These are phyloP conservation scores for Sodiomyces alkalinus DNA, from an alignment of 2,329 filamentous ascomycete genomes.

Conservation along the genomic window DNA sequence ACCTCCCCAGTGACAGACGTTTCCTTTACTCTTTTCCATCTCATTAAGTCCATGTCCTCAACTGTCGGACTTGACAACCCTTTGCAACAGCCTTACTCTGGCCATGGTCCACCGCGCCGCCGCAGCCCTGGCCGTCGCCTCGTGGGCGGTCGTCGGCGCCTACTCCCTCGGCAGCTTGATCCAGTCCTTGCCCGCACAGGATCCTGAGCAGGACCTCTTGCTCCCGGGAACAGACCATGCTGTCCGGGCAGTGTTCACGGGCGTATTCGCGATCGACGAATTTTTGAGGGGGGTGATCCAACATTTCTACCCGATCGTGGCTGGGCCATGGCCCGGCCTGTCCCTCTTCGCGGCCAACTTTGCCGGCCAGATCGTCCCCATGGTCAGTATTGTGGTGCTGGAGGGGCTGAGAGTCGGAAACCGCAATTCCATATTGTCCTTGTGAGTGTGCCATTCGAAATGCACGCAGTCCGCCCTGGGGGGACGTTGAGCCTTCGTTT, in stretches of 20 bases:
- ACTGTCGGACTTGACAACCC: too few species aligned
- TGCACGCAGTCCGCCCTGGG: too few species aligned
- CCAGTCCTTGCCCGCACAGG: background rate
- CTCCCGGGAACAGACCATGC: background rate
- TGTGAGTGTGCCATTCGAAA: too few species aligned
- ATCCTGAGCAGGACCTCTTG: background rate
- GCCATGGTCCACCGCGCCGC: background rate
- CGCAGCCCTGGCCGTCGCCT: background rate
- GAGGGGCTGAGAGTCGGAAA: constrained; percentile 10
- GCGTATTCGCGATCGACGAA: constrained; percentile 7
- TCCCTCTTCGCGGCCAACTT: constrained; percentile 10
- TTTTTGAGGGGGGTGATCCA: constrained; percentile 7
- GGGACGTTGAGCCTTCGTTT: too few species aligned
- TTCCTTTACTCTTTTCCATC: too few species aligned
- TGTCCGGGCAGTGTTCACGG: constrained; percentile 6
- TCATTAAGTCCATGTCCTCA: too few species aligned
- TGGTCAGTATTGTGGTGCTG: constrained; percentile 8
- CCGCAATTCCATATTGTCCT: constrained; percentile 7
- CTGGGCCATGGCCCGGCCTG: constrained; percentile 5
- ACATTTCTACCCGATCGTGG: constrained; percentile 8
- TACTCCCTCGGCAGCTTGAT: background rate
- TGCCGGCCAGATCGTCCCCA: constrained; percentile 8
- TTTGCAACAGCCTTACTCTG: too few species aligned
- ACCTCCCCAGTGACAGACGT: too few species aligned
- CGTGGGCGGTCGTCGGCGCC: background rate